Evolutionary conservation across 1,139 yeast genomes (phyloP).

Genomic region (Spathaspora sp.): DNA sequence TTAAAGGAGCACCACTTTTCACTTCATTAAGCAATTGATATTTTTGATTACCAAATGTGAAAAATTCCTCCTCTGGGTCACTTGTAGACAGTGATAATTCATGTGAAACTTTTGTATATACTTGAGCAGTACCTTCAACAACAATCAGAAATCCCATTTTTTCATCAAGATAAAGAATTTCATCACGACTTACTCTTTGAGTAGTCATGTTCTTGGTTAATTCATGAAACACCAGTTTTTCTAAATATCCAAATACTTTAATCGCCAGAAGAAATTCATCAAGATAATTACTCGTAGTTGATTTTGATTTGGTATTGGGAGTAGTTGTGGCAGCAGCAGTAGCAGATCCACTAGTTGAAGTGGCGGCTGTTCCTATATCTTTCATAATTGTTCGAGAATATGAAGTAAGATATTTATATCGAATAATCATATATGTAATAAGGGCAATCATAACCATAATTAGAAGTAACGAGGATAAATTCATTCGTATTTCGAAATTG

Average conservation of each 20-base stretch:
- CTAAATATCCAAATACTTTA: conserved; percentile 91
- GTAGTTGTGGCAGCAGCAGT: not conserved
- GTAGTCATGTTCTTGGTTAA: conserved; percentile 91
- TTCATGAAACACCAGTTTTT: conserved; percentile 87
- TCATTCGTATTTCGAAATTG: conserved; percentile 31
- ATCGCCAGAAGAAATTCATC: conserved; percentile 91
- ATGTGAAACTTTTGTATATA: conserved; percentile 55
- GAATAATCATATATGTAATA: conserved; percentile 29
- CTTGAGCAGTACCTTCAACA: conserved; percentile 89
- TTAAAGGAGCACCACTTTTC: conserved; percentile 80
- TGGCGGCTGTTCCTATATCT: conserved; percentile 12
- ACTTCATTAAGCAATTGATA: conserved; percentile 83
- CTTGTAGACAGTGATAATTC: conserved; percentile 17
- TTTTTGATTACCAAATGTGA: conserved; percentile 44
- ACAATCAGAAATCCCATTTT: conserved; percentile 85
- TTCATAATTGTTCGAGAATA: conserved; percentile 28
- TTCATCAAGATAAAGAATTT: conserved; percentile 69
- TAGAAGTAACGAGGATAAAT: conserved; percentile 33
- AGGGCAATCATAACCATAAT: conserved; percentile 20
- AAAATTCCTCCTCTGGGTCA: conserved; percentile 38
- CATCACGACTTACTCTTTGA: conserved; percentile 76
- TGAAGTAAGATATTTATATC: conserved; percentile 40
- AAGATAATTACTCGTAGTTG: conserved; percentile 47
- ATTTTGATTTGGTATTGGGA: conserved; percentile 16
- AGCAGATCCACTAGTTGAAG: not conserved